Percentiles rank a stretch among this genome's conserved stretches.
phyloP scores from a whole-genome alignment of 345 rosid genomes.

The Salix viminalis region DNA sequence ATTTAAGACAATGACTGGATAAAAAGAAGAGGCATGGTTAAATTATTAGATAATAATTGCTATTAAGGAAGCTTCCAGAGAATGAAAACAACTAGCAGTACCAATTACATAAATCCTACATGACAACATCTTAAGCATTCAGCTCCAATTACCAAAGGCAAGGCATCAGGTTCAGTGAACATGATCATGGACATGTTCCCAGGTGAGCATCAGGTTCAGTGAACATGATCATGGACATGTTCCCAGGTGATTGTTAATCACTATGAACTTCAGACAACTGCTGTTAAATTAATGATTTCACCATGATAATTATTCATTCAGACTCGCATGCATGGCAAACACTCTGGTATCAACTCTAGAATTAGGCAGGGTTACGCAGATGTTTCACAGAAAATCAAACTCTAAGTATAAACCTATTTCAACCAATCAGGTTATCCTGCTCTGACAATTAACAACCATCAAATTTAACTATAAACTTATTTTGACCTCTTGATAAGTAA shows the following conservation, averaged over 20 bases:
- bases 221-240: background rate
- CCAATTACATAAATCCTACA: background rate
- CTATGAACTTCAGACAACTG: background rate
- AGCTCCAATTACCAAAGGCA: background rate
- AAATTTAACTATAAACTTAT: background rate
- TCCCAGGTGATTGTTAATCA: background rate
- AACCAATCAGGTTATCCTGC: background rate
- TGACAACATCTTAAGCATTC: background rate
- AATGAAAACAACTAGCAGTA: background rate
- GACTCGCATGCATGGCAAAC: background rate
- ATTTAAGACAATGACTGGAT: background rate
- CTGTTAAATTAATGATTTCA: background rate
- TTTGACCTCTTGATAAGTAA: background rate
- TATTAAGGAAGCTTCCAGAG: background rate
- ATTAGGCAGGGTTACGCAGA: background rate
- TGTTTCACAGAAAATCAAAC: background rate
- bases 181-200: background rate
- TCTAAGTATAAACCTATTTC: background rate
- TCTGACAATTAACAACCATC: background rate
- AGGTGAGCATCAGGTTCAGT: background rate
- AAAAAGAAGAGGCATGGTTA: background rate
- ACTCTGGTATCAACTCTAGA: background rate
- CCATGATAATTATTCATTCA: background rate
- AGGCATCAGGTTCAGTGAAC: background rate
- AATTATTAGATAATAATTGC: background rate